A percentile compares a stretch with the other conserved stretches of the same genome.
phyloP scores from a whole-genome alignment of 352 stramenopile species.

The Globisporangium polare region DNA sequence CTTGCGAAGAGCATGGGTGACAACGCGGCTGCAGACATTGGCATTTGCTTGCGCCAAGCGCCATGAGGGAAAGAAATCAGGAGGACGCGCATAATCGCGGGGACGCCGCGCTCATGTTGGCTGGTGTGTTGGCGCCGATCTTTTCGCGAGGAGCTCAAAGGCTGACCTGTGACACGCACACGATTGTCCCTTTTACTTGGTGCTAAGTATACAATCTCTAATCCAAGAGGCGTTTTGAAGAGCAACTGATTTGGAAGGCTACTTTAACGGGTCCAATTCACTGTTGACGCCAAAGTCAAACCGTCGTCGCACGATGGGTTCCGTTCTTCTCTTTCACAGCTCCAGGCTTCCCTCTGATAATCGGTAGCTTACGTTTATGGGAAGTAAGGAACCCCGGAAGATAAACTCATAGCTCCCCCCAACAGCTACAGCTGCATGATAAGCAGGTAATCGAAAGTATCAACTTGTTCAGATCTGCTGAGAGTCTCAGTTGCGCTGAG shows the following conservation, averaged over 20 bases:
- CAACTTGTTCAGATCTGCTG: background rate
- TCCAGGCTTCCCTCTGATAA: background rate
- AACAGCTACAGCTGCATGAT: background rate
- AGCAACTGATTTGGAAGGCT: no score
- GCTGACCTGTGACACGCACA: background rate
- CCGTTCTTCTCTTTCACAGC: background rate
- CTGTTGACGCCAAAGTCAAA: background rate
- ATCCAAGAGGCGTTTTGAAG: no score
- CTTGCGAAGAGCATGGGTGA: background rate
- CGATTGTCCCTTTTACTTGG: no score
- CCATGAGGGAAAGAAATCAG: slow-evolving; percentile 6
- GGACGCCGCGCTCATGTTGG: background rate
- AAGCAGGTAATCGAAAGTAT: background rate
- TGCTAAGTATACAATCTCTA: no score
- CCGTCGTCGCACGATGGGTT: slow-evolving; percentile 1
- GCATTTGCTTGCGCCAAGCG: background rate
- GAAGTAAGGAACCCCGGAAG: no score
- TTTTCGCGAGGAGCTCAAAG: background rate
- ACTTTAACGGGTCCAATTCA: no score
- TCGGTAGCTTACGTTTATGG: background rate
- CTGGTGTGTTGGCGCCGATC: background rate
- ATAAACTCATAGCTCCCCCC: no score
- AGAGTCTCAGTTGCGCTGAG: background rate
- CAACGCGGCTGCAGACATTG: no score
- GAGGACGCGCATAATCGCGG: background rate